These are phyloP conservation scores for Boletus subparvulus DNA, from an alignment of 768 basidiomycete genomes.

Conservation along the genomic window DNA sequence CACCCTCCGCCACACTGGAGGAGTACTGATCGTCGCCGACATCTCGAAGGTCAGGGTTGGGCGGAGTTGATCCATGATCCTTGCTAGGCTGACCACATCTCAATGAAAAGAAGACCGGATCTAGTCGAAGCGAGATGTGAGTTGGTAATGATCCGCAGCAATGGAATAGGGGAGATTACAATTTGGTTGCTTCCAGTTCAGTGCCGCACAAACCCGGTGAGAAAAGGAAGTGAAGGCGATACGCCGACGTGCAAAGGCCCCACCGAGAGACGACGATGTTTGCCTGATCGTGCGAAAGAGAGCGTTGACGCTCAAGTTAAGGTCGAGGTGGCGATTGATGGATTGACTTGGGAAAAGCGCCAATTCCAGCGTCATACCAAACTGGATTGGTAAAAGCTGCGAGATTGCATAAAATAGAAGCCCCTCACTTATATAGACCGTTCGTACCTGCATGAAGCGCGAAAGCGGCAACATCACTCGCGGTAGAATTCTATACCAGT, in stretches of 20 bases:
- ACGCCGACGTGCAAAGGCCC: constrained; percentile 59
- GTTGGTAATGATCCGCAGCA: constrained; percentile 21
- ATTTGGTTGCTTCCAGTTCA: constrained; percentile 99
- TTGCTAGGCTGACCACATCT: constrained; percentile 68
- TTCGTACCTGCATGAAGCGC: constrained; percentile 68
- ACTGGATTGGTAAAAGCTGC: constrained; percentile 55
- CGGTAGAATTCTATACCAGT: constrained; percentile 49
- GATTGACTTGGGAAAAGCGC: constrained; percentile 55
- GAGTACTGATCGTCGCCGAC: constrained; percentile 50
- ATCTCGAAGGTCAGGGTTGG: constrained; percentile 36
- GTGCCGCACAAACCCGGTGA: constrained; percentile 81
- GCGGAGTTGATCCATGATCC: constrained; percentile 39
- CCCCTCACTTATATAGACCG: background rate
- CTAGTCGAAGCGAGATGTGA: constrained; percentile 41
- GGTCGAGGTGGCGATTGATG: constrained; percentile 56
- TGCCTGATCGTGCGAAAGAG: constrained; percentile 83
- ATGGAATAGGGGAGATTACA: constrained; percentile 48
- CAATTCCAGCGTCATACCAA: constrained; percentile 83
- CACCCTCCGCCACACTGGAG: constrained; percentile 81
- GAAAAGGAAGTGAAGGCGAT: constrained; percentile 93
- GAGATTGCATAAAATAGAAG: constrained; percentile 12
- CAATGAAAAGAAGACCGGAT: constrained; percentile 94
- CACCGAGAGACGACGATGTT: constrained; percentile 52
- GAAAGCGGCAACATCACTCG: constrained; percentile 70
- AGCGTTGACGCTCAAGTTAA: constrained; percentile 82